Percentiles rank a stretch among this genome's conserved stretches.
phyloP scores from a whole-genome alignment of 1,284 basidiomycete species.

The Takashimella tepidaria region DNA sequence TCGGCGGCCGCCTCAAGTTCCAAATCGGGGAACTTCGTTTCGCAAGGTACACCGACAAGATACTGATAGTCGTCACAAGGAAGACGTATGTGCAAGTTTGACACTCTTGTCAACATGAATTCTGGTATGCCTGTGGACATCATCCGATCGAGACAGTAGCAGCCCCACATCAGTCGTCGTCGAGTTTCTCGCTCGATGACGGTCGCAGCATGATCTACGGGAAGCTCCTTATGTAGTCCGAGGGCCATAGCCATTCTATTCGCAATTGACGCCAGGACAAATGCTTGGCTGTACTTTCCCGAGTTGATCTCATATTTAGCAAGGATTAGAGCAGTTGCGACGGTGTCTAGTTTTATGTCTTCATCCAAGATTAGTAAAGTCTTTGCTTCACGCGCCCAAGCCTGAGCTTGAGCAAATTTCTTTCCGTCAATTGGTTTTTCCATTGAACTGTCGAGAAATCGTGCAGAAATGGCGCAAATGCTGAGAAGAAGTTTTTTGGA shows the following conservation, averaged over 20 bases:
- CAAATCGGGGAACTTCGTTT: neutral
- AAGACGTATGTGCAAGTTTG: neutral
- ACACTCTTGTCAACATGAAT: neutral
- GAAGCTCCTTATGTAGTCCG: slow-evolving; percentile 13
- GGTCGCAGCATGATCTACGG: slow-evolving; percentile 2
- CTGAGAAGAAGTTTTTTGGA: slow-evolving; percentile 15
- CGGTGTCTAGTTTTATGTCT: slow-evolving; percentile 17
- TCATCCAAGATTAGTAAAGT: slow-evolving; percentile 8
- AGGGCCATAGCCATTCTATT: slow-evolving; percentile 15
- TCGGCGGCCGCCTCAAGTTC: too few relatives aligned
- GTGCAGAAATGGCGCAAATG: slow-evolving; percentile 17
- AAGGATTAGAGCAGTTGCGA: slow-evolving; percentile 17
- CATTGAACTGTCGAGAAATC: slow-evolving; percentile 10
- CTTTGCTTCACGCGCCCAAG: slow-evolving; percentile 20
- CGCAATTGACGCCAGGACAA: slow-evolving; percentile 12
- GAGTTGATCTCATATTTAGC: slow-evolving; percentile 22
- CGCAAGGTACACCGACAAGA: slow-evolving; percentile 1
- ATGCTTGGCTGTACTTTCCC: slow-evolving; percentile 14
- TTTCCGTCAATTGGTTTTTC: neutral
- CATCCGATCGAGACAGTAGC: slow-evolving; percentile 22
- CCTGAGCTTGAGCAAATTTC: slow-evolving; percentile 5
- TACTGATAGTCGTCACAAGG: slow-evolving; percentile 2
- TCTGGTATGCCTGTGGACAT: slow-evolving; percentile 22
- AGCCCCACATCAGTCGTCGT: slow-evolving; percentile 19
- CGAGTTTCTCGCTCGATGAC: slow-evolving; percentile 18